Evolutionary conservation across 176 grass and related monocot genomes (phyloP).

Genomic region (Triticum urartu): DNA sequence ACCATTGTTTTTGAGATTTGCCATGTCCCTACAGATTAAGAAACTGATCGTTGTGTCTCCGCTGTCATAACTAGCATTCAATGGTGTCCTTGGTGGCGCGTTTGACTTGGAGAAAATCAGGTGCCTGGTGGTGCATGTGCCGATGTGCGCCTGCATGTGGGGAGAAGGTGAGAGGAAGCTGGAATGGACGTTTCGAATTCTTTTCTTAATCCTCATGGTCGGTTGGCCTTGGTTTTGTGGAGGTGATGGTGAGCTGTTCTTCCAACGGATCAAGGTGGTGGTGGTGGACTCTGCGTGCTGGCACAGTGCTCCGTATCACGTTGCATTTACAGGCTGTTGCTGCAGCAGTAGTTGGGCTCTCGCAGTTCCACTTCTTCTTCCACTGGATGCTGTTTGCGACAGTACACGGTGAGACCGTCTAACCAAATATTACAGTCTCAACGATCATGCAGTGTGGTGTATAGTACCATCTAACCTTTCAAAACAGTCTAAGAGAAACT

Average conservation of each 20-base stretch:
- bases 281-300: constrained; percentile 1
- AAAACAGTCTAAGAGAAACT: too few relatives aligned
- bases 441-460: too few relatives aligned
- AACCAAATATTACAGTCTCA: too few relatives aligned
- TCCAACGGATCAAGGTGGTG: neutral
- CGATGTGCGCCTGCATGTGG: constrained; percentile 19
- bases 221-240: neutral
- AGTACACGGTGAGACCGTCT: too few relatives aligned
- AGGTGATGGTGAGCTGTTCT: constrained; percentile 31
- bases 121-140: neutral
- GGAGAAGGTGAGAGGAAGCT: constrained; percentile 36
- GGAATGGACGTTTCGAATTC: constrained; percentile 16
- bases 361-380: neutral
- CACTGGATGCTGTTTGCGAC: neutral
- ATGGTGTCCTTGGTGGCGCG: neutral
- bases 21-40: neutral
- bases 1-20: neutral
- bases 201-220: constrained; percentile 7
- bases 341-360: neutral
- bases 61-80: constrained; percentile 11
- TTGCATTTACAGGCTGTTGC: constrained; percentile 1
- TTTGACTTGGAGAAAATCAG: constrained; percentile 37
- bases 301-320: neutral
- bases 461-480: too few relatives aligned
- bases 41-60: neutral